Evolutionary conservation across 2,329 filamentous ascomycete genomes (phyloP), one percentile per base, ranked within the genome.

Genomic region (Thermoascus crustaceus): DNA sequence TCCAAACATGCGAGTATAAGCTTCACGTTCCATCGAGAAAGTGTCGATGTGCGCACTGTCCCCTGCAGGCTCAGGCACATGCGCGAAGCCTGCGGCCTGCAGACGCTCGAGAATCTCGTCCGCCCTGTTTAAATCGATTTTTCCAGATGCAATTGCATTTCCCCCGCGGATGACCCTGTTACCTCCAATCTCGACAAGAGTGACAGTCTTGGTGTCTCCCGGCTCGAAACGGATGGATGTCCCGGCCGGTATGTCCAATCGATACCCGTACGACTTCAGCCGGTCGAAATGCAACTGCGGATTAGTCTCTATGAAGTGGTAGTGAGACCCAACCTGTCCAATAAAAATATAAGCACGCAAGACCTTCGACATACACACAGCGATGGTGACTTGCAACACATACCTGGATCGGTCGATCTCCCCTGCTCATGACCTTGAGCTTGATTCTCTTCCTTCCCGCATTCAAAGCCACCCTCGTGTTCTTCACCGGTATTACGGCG

Each of bases 291-390:
- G 76, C 33, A 96, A 73, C 58, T 85, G 77, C 0, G 87, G 85
- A 61, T 96, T 96, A n/a, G 80, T 82, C 67, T 96, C 89, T 53
- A 94, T 78, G 58, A 96, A 94, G 63, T 95, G 89, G 60, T 94
- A 96, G 63, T 96, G 89, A 20, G 86, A 94, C 20, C 89, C 89
- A 40, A 85, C 72, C 74, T 79, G 17, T n/a, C 10, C 7, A 29
- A 7, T 31, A n/a, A n/a, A n/a, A n/a, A n/a, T n/a, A n/a, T n/a
- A n/a, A n/a, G n/a, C n/a, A n/a, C n/a, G n/a, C n/a, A n/a, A n/a
- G n/a, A n/a, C n/a, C n/a, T n/a, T n/a, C n/a, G n/a, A n/a, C n/a
- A 21, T 19, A 19, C 18, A 22, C 13, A 14, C 4, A n/a, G 7
- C 8, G 7, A 24, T n/a, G n/a, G n/a, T n/a, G n/a, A n/a, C n/a